Base-by-base conservation (phyloP, 164 flowering plant genomes). In the Houttuynia cordata region DNA sequence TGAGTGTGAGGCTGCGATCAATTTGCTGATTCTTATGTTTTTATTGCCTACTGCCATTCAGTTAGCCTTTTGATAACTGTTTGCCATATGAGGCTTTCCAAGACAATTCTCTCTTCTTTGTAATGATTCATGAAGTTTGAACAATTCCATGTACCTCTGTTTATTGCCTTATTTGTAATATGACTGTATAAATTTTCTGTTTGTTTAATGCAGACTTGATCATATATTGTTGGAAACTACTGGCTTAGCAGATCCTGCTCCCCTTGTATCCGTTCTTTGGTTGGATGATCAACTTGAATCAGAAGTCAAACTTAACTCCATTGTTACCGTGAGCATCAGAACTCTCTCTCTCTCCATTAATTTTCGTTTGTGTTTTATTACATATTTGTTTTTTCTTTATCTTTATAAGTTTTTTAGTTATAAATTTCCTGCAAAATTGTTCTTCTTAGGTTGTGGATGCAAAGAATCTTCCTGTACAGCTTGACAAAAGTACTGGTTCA, bases 221-320 rank as follows among this genome's bases (percentile, higher is more conserved):
- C 97, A 90, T 70, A 90, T 93, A 70, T 78, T 90, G 67, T 61
- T 93, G 45, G 98, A 93, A 83, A 90, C 98, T 24, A 93, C 97
- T 8, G 97, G 97, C 56, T 74, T 90, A 70, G 97, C 96, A 14
- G 85, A 93, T 72, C 98, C 98, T 60, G 97, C 97, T 59, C 94
- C 98, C 58, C 84, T 93, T 63, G 98, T 97, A 21, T 90, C 98
- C 62, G 72, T 93, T 74, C 94, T 93, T 67, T 93, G 98, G 98
- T 73, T 93, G 81, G 98, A 93, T 74, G 98, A 93, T 68, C 98
- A 93, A 68, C 77, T 93, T 56, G 98, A 93, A 78, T 82, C 97
- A n/a, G 63, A 78, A 1, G 84, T 93, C 57, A 86, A 72, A 71
- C 92, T 93, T 61, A 97, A 90, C 75, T 90, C 92, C 25, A 93